phyloP scores from a whole-genome alignment of 352 stramenopile genomes.

The Phytophthora rubi region DNA sequence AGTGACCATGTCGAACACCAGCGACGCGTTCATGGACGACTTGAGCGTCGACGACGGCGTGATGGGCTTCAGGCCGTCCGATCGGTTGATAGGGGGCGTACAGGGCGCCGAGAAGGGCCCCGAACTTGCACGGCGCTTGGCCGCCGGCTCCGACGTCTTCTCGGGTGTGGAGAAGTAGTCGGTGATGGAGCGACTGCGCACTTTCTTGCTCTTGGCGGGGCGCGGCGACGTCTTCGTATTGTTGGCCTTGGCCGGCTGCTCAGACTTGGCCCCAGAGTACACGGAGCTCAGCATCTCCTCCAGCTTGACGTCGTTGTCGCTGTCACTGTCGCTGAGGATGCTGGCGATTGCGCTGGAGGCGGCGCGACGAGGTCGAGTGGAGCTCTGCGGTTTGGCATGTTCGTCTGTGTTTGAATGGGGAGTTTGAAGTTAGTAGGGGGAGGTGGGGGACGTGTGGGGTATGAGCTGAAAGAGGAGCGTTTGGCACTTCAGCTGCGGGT shows the following conservation, averaged over 20 bases:
- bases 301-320: constrained; percentile 42
- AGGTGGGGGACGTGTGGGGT: neutral
- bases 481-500: neutral
- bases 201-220: constrained; percentile 22
- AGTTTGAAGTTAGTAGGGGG: constrained; percentile 1
- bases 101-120: constrained; percentile 6
- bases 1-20: constrained; percentile 86
- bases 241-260: constrained; percentile 5
- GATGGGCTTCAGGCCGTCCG: constrained; percentile 55
- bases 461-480: constrained; percentile 8
- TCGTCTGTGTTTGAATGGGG: constrained; percentile 25
- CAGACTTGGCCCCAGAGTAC: constrained; percentile 11
- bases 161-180: constrained; percentile 32
- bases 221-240: constrained; percentile 12
- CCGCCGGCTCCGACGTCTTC: constrained; percentile 14
- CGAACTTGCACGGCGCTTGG: constrained; percentile 45
- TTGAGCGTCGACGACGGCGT: constrained; percentile 64
- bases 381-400: constrained; percentile 11
- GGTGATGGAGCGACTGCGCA: constrained; percentile 27
- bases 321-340: constrained; percentile 40
- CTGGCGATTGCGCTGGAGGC: constrained; percentile 19
- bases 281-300: constrained; percentile 34
- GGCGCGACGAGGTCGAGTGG: constrained; percentile 13
- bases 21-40: constrained; percentile 83
- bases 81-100: constrained; percentile 26